Evolutionary conservation across 805 yeast genomes (phyloP), one percentile per base, ranked within the genome.

Genomic region (Saccharomycopsis babjevae): DNA sequence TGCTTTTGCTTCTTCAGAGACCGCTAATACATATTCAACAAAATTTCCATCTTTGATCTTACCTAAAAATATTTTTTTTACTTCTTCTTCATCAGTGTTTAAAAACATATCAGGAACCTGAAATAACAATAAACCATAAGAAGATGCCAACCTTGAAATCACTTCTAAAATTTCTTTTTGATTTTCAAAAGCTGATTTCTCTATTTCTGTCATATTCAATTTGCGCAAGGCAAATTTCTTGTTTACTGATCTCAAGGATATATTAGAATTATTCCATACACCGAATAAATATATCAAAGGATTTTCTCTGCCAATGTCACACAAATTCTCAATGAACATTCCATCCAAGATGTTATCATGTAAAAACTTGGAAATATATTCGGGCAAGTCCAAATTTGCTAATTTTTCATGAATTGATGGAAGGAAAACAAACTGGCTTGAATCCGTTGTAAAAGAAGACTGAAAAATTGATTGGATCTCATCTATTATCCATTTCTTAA

Each of bases 81-180:
- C 30, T 32, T 40, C 32, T 8, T 63, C 64, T 50, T 66, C 65
- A 7, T 70, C 63, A 25, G 68, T 66, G 20, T 66, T 64, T 57
- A 70, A 63, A 28, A 75, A 67, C 5, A 64, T 80, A 60, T 85
- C 92, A 10, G 88, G 85, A 2, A 84, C 80, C 70, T 85, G 89
- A 68, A 88, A 84, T 25, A 85, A 72, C 25, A 88, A 84, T 34
- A 85, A 74, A 0, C 89, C 90, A 71, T 84, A 88, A 30, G 87
- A 83, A 15, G 83, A 73, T 16, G 81, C 69, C 50, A 80, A 73
- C 50, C 80, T 70, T 55, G 80, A 77, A 28, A 81, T 72, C 61
- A 83, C 83, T 60, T 78, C 75, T 57, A 83, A 71, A 6, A 83
- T 61, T 5, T 67, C 67, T 1, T 74, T 42, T 62, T 82, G 81